Percentiles rank a stretch among this genome's conserved stretches.
Conservation (phyloP, 1,284 basidiomycete species). For the Ganoderma meredithae region DNA sequence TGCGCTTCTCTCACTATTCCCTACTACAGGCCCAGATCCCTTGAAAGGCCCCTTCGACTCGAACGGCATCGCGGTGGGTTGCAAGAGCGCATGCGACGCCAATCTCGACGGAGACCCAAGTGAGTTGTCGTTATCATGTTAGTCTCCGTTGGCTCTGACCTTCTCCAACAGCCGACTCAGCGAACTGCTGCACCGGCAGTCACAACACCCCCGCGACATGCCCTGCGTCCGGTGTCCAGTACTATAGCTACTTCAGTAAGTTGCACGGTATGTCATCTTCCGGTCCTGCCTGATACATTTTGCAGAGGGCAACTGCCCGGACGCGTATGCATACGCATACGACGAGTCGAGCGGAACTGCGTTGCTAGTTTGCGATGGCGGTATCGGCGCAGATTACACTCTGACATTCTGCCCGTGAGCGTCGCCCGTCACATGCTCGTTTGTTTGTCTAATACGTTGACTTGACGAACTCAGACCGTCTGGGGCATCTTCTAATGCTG, state of each 20-base stretch:
- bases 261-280: not conserved
- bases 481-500: not conserved
- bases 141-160: not conserved
- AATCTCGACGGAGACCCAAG: constrained; percentile 48
- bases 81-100: constrained; percentile 52
- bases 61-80: constrained; percentile 50
- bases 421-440: not conserved
- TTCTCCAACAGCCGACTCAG: constrained; percentile 39
- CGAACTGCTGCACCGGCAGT: constrained; percentile 54
- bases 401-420: constrained; percentile 57
- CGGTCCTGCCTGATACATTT: not conserved
- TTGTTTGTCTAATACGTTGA: not conserved
- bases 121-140: constrained; percentile 24
- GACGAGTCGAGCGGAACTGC: constrained; percentile 57
- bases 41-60: constrained; percentile 45
- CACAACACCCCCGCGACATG: constrained; percentile 51
- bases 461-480: not conserved
- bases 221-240: constrained; percentile 49
- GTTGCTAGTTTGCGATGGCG: constrained; percentile 52
- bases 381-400: constrained; percentile 51
- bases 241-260: constrained; percentile 48
- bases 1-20: not conserved
- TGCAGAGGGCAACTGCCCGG: constrained; percentile 54
- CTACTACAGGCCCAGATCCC: constrained; percentile 42
- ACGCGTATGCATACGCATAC: constrained; percentile 59